Conservation (phyloP, 2,329 filamentous ascomycete species). For the Penicillium thymicola region DNA sequence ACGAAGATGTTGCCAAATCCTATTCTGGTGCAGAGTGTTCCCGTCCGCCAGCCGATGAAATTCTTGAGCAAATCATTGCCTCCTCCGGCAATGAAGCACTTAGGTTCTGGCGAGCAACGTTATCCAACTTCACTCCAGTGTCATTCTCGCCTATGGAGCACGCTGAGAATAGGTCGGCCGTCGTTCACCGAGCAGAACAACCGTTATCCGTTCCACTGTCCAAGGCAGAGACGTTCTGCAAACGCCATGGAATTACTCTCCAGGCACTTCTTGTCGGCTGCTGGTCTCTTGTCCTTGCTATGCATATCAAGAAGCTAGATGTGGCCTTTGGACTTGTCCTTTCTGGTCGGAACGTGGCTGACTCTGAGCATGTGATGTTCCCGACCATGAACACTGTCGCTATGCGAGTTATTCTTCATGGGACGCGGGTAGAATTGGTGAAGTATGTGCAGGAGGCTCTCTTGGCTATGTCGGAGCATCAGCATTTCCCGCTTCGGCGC, state of each 20-base stretch:
- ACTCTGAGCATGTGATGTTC: constrained; percentile 67
- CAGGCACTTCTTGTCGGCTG: constrained; percentile 74
- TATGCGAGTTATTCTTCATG: constrained; percentile 69
- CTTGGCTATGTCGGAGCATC: constrained; percentile 63
- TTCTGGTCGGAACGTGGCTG: constrained; percentile 75
- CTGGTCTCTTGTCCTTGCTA: constrained; percentile 70
- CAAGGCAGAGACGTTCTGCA: constrained; percentile 60
- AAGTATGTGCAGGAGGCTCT: constrained; percentile 70
- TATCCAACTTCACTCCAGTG: constrained; percentile 52
- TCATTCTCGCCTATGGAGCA: constrained; percentile 37
- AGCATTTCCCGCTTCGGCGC: constrained; percentile 73
- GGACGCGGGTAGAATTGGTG: constrained; percentile 62
- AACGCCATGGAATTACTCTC: constrained; percentile 62
- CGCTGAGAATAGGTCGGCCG: constrained; percentile 8
- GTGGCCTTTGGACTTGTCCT: constrained; percentile 79
- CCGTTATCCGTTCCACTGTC: constrained; percentile 33
- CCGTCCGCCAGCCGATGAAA: constrained; percentile 51
- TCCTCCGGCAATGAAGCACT: constrained; percentile 48
- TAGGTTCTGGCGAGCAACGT: constrained; percentile 68
- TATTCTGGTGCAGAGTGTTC: constrained; percentile 51
- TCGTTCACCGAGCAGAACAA: constrained; percentile 30
- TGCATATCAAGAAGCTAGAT: constrained; percentile 63
- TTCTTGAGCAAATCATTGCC: constrained; percentile 55
- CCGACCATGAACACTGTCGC: constrained; percentile 91
- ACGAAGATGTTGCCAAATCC: constrained; percentile 64